Conservation (phyloP, 306 rosid species). For the Hippophae tibetana region DNA sequence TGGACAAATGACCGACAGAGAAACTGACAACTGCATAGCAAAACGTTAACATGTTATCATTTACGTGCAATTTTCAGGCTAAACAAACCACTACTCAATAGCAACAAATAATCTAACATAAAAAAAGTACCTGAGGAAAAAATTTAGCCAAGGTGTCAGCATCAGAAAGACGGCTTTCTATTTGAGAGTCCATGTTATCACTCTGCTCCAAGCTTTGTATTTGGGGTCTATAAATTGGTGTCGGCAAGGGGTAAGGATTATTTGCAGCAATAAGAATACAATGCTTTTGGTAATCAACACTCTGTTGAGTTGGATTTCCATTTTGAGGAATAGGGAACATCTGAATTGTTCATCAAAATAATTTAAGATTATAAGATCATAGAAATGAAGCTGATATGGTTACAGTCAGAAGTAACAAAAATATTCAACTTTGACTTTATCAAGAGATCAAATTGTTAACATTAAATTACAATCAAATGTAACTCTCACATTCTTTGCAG, state of each 20-base stretch:
- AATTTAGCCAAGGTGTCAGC: conserved; percentile 90
- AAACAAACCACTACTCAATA: conserved; percentile 3
- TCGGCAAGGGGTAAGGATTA: conserved; percentile 82
- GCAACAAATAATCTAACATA: conserved; percentile 4
- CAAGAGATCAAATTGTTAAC: background rate
- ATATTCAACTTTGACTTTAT: background rate
- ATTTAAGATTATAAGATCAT: background rate
- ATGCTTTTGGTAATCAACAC: conserved; percentile 67
- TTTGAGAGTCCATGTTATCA: conserved; percentile 58
- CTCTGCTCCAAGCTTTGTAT: conserved; percentile 63
- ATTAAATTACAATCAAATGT: too few species aligned
- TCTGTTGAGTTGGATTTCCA: conserved; percentile 71
- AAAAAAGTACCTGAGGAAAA: conserved; percentile 57
- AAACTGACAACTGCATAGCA: conserved; percentile 64
- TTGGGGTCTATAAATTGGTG: conserved; percentile 79
- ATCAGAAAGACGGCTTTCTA: conserved; percentile 60
- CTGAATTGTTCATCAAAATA: conserved; percentile 24
- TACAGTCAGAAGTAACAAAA: conserved; percentile 3
- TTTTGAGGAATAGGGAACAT: conserved; percentile 69
- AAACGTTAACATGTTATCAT: conserved; percentile 15
- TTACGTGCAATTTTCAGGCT: background rate
- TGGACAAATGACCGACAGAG: conserved; percentile 87
- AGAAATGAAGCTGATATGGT: background rate
- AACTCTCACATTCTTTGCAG: background rate
- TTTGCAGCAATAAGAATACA: conserved; percentile 88